Evolutionary conservation across 169 alveolate species (phyloP), one percentile per base, ranked within the genome.

Genomic region (Cryptosporidium baileyi): DNA sequence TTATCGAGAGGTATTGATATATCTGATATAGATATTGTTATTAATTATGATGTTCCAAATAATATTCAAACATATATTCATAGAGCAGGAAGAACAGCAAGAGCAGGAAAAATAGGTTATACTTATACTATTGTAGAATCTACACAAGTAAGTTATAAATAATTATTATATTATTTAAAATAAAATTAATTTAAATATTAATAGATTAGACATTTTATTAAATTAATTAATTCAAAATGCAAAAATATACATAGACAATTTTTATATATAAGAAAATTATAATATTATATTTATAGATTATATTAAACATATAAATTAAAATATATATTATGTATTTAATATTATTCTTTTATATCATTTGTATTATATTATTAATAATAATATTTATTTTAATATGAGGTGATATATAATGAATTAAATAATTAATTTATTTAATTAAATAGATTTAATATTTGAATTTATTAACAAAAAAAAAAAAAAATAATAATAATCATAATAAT

Each of bases 71-170:
- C 90, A 38, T 94, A 94, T 59, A 89, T 92, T 13, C 96, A 94
- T 63, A 82, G 98, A 65, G 93, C 94, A n/a, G 98, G 97, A 30
- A 93, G 98, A 80, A 95, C 98, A 1, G 98, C 96, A 7, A 90
- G 97, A 65, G 94, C 95, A n/a, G 97, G 97, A 1, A 81, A 81
- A n/a, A 52, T 63, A n/a, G 97, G 97, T 51, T 59, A 74, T 26
- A 74, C 85, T 3, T 74, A 54, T 24, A 74, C 85, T 22, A 32
- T 74, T 51, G 74, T 74, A 6, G 85, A 74, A n/a, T 26, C 30
- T 28, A 36, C 17, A 24, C 85, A 74, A 41, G 34, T 74, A 17
- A 43, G 51, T 43, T 43, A 0, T 11, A 11, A 43, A 11, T 43
- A 11, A 43, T 11, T 43, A 11, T 11, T 11, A 9, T 43, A 11